Base-by-base conservation (phyloP, 1,284 basidiomycete genomes). In the Ceratobasidium sp. region DNA sequence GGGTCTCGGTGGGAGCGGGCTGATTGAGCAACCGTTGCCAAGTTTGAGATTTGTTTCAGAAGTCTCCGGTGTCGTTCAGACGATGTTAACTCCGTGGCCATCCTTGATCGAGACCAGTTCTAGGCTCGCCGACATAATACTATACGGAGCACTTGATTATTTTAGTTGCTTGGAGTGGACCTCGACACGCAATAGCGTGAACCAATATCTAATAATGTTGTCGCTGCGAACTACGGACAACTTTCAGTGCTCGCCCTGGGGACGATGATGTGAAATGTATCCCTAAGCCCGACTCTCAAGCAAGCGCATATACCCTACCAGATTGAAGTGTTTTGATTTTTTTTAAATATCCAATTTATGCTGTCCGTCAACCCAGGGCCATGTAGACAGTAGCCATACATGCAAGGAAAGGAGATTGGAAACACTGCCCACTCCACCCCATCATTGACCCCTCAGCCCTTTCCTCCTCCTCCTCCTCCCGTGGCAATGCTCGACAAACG, bases 41-140 rank as follows among this genome's bases (percentile, higher is more conserved):
- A 43, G 59, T 62, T 62, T 62, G 59, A 19, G 37, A 17, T 19
- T 62, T 62, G 59, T 62, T 62, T 62, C 59, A 62, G 59, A 17
- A 9, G 11, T 17, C n/a, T 19, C 25, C 29, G 34, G 17, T 6
- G 54, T 32, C 9, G 22, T 57, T 34, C 8, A 19, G 32, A 34
- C 37, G 9, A 9, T 9, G 37, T 40, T 40, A 40, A 40, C 37
- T 40, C 37, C 37, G 37, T 5, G 37, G 37, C 5, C 6, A 40
- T 9, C 9, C 37, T 40, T 40, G 37, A 40, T 40, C 37, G 37
- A 40, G 37, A 40, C 37, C 37, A 40, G 25, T 29, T 40, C 6
- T 6, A 40, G 19, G 15, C 13, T 49, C 15, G 46, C 46, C 15
- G 46, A 15, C 46, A 15, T 49, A 49, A 49, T 49, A 49, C 19